phyloP scores from a whole-genome alignment of 1,284 basidiomycete genomes.

The Fomitopsis schrenkii region DNA sequence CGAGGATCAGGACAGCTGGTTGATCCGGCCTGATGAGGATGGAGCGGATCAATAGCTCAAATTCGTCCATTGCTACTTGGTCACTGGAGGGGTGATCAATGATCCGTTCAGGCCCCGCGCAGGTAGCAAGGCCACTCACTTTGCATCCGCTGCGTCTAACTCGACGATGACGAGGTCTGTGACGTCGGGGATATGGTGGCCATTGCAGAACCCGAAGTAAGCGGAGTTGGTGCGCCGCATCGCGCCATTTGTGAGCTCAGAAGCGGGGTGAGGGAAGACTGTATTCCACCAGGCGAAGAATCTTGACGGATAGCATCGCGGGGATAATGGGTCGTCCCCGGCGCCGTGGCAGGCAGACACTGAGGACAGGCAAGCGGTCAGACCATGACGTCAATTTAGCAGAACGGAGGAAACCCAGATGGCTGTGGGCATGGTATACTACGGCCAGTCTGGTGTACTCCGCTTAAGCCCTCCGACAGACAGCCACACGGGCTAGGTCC shows the following conservation, averaged over 20 bases:
- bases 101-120: not conserved
- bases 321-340: conserved; percentile 85
- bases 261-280: conserved; percentile 91
- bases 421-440: too few relatives aligned
- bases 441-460: too few relatives aligned
- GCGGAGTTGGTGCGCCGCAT: conserved; percentile 84
- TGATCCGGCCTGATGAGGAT: conserved; percentile 83
- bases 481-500: too few relatives aligned
- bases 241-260: conserved; percentile 93
- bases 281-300: conserved; percentile 96
- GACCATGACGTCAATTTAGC: not conserved
- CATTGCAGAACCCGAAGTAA: conserved; percentile 90
- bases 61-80: conserved; percentile 71
- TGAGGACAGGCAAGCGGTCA: conserved; percentile 23
- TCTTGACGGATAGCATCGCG: conserved; percentile 82
- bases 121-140: conserved; percentile 46
- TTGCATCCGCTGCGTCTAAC: conserved; percentile 84
- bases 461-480: too few relatives aligned
- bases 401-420: not conserved
- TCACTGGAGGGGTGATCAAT: conserved; percentile 42
- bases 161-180: conserved; percentile 93
- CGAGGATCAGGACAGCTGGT: conserved; percentile 87
- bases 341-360: conserved; percentile 93
- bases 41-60: conserved; percentile 88
- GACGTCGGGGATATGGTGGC: conserved; percentile 87